These are phyloP conservation scores for Crassisporium funariophilum DNA, from an alignment of 768 basidiomycete genomes.

Conservation along the genomic window DNA sequence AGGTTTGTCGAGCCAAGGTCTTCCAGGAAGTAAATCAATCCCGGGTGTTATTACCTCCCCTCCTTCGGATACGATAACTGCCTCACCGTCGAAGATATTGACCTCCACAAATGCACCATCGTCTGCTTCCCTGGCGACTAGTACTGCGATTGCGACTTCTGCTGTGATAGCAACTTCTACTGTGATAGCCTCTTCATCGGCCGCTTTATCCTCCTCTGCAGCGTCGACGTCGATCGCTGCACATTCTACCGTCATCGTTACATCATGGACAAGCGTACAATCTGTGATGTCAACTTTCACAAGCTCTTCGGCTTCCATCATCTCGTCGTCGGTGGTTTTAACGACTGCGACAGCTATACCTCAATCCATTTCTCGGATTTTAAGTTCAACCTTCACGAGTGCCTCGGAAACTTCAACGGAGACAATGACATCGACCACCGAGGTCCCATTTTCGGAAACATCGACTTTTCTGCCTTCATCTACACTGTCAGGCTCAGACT, in stretches of 20 bases:
- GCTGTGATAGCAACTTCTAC: no score
- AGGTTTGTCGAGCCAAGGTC: neutral
- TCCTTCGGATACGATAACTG: no score
- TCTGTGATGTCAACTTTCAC: conserved; percentile 1
- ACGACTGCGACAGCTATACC: neutral
- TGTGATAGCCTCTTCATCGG: no score
- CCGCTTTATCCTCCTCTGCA: no score
- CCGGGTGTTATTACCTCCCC: neutral
- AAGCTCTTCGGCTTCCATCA: neutral
- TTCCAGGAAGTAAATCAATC: neutral
- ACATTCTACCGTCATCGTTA: neutral
- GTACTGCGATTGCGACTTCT: neutral
- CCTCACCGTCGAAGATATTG: neutral
- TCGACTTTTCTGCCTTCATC: neutral
- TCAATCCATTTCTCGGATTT: neutral
- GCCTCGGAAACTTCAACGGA: neutral
- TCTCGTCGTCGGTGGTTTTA: neutral
- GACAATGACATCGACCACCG: neutral
- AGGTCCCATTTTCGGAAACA: neutral
- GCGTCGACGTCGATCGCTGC: no score
- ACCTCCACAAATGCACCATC: no score
- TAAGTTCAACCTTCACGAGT: conserved; percentile 1
- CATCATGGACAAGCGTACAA: conserved; percentile 6
- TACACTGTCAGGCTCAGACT: neutral
- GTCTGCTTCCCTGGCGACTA: neutral